phyloP scores from a whole-genome alignment of 768 basidiomycete genomes.

The Crepidotus variabilis region DNA sequence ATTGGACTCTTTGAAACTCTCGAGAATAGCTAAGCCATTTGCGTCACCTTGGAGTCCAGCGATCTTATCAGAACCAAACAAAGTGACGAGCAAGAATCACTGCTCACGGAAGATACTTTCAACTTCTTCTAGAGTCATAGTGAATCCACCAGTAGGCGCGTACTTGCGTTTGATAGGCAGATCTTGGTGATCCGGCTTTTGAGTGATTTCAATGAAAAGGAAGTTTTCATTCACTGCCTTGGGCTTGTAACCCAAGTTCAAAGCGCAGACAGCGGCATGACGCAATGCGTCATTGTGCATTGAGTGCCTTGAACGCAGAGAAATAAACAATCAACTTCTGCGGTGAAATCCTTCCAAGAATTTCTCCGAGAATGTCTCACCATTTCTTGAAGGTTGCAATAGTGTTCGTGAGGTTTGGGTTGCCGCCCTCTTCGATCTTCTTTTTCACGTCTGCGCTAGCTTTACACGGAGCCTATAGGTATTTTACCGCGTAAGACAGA shows the following conservation, averaged over 20 bases:
- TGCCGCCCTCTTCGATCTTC: conserved; percentile 11
- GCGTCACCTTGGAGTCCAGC: conserved; percentile 8
- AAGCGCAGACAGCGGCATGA: conserved; percentile 23
- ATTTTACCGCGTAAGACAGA: conserved; percentile 2
- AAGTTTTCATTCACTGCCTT: conserved; percentile 16
- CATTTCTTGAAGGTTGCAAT: conserved; percentile 23
- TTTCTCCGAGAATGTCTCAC: conserved; percentile 5
- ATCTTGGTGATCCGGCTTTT: conserved; percentile 15
- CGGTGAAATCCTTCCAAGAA: neutral
- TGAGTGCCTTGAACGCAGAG: conserved; percentile 16
- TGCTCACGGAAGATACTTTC: conserved; percentile 18
- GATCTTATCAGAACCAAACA: neutral
- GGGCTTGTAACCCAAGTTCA: conserved; percentile 19
- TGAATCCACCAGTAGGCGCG: conserved; percentile 15
- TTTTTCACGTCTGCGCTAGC: conserved; percentile 11
- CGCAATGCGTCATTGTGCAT: conserved; percentile 20
- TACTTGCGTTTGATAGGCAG: conserved; percentile 16
- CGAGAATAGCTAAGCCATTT: conserved; percentile 15
- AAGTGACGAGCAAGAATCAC: neutral
- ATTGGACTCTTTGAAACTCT: conserved; percentile 16
- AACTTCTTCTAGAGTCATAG: conserved; percentile 18
- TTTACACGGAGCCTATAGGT: conserved; percentile 18
- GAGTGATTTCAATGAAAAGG: conserved; percentile 19
- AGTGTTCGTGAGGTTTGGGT: conserved; percentile 12
- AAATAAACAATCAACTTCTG: neutral